Base-by-base conservation (phyloP, 73 alveolate species). In the Paramecium pentaurelia region DNA sequence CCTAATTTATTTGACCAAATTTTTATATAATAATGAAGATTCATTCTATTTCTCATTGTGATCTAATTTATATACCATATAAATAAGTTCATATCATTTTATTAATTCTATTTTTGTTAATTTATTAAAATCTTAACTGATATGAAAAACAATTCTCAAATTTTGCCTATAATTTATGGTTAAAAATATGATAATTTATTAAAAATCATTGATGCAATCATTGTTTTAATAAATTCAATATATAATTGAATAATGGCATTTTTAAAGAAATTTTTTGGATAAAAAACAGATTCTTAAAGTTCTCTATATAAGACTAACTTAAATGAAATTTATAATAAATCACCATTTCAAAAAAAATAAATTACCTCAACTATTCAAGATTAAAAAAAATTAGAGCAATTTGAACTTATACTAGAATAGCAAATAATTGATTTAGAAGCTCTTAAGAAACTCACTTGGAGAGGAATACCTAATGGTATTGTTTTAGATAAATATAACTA, bases 391-490 rank as follows among this genome's bases (percentile, higher is more conserved):
- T 32, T 44, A 45, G 91, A 80, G 58, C 73, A 80, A 47, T 80
- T 80, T 80, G 91, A 80, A 80, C 58, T 80, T 12, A 54, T 80
- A 80, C 27, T 80, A 6, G 91, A 80, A 80, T 25, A 80, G 14
- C 58, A 42, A 27, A 80, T 80, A 11, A 80, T 80, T 20, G 91
- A 80, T 80, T 36, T 80, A 5, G 91, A 80, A 32, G 47, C 47
- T 0, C 45, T 80, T 8, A 22, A 64, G 16, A 80, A 80, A 80
- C 51, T 80, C 10, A 49, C 91, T 9, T 80, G 91, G 91, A 80
- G 91, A 80, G 91, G 91, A 27, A 49, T 80, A 25, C 91, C 91
- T 28, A 80, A 80, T 45, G 58, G 91, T 80, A 80, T 40, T 80
- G 30, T 6, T 80, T 10, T 80, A 49, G 49, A 3, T 40, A 45